phyloP scores from a whole-genome alignment of 1,139 yeast genomes.

The Pichia sp. region DNA sequence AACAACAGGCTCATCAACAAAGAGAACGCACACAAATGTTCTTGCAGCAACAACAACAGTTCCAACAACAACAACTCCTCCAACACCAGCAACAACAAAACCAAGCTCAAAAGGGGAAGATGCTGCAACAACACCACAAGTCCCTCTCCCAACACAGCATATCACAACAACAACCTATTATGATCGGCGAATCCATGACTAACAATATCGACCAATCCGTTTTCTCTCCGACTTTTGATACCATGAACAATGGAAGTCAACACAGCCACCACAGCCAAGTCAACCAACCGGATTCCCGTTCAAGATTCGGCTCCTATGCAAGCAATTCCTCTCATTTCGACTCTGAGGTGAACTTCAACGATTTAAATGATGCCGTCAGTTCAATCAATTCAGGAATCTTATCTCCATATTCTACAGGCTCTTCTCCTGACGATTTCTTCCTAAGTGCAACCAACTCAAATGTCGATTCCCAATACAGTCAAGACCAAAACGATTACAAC shows the following conservation, averaged over 20 bases:
- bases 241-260: not conserved
- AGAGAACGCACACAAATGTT: conserved; percentile 11
- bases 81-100: conserved; percentile 12
- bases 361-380: conserved; percentile 31
- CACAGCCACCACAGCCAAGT: not conserved
- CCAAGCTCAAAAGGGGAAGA: conserved; percentile 13
- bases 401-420: conserved; percentile 34
- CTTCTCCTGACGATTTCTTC: conserved; percentile 34
- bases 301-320: conserved; percentile 22
- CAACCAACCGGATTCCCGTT: conserved; percentile 3
- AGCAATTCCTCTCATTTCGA: conserved; percentile 21
- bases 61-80: conserved; percentile 15
- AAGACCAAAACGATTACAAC: conserved; percentile 14
- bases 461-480: conserved; percentile 20
- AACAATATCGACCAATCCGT: not conserved
- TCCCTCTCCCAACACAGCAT: too few species aligned
- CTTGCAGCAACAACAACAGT: conserved; percentile 16
- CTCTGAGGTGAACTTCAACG: conserved; percentile 30
- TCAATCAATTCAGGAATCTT: conserved; percentile 29
- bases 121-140: conserved; percentile 12
- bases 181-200: not conserved
- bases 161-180: too few species aligned
- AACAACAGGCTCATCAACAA: conserved; percentile 15
- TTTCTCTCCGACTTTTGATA: conserved; percentile 2
- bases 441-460: conserved; percentile 21